Evolutionary conservation across 2,329 filamentous ascomycete genomes (phyloP), one percentile per base, ranked within the genome.

Genomic region (Akanthomyces dipterigenus): DNA sequence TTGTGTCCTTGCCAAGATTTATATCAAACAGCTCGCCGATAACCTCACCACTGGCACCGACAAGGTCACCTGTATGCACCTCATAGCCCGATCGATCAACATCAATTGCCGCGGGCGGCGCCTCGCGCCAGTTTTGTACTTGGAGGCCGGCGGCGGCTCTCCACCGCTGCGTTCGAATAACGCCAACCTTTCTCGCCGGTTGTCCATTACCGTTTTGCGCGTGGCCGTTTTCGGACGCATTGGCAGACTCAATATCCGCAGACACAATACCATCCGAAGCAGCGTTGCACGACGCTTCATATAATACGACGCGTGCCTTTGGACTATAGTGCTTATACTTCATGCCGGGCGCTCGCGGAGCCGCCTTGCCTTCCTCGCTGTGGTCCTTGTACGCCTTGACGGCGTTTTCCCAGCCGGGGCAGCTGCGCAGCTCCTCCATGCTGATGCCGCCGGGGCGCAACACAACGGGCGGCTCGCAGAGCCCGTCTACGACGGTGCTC

Each of bases 241-340:
- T 62, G 1, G 66, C 68, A 8, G 63, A 50, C 42, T 68, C 69
- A 5, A 77, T 57, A 46, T 80, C 78, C 31, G 69, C 70, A 6
- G 64, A 20, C 14, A 70, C 65, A 40, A 80, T 69, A 8, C 77
- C 77, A 11, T 69, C 69, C 48, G 67, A 65, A 24, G 75, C 73
- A 12, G 64, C 66, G 14, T 63, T 64, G 72, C 70, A 76, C 42
- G 70, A 73, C 28, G 83, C 75, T 71, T 96, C 91, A 70, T 92
- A 96, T 1, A 98, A 79, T 16, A 96, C 78, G 2, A 99, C 93
- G 50, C 82, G 86, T 1, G 95, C 96, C 72, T 88, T 90, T 1
- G 95, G 95, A 48, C 93, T 96, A 70, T 99, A 99, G 72, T 99
- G 95, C 71, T 95, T 91, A 73, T 99, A 99, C 76, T 99, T 99